These are phyloP conservation scores for Bipolaris zeicola DNA, from an alignment of 2,329 filamentous ascomycete genomes.

Conservation along the genomic window DNA sequence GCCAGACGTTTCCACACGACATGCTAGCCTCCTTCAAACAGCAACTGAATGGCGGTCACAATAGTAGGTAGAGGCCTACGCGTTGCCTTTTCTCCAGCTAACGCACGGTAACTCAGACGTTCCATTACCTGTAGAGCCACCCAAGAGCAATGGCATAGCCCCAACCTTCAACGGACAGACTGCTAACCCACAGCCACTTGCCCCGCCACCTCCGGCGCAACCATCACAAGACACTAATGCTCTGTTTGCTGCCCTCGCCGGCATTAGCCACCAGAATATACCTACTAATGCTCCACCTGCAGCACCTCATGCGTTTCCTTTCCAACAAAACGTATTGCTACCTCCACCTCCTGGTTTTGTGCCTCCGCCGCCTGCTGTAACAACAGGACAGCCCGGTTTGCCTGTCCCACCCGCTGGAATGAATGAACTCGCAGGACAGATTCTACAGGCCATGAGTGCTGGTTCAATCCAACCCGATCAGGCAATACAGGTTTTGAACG, in stretches of 20 bases:
- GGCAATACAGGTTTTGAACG: constrained; percentile 41
- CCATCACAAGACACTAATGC: constrained; percentile 37
- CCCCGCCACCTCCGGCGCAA: constrained; percentile 23
- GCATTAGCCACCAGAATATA: constrained; percentile 36
- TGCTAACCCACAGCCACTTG: constrained; percentile 39
- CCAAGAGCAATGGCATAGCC: constrained; percentile 30
- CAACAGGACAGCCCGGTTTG: constrained; percentile 30
- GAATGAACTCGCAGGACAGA: constrained; percentile 39
- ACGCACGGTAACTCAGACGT: constrained; percentile 20
- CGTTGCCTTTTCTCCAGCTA: constrained; percentile 17
- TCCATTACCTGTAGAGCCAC: constrained; percentile 36
- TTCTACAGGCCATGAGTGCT: constrained; percentile 42
- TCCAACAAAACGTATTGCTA: constrained; percentile 36
- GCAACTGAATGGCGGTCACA: constrained; percentile 68
- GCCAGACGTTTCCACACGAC: constrained; percentile 81
- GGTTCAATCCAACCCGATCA: constrained; percentile 44
- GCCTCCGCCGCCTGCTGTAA: constrained; percentile 33
- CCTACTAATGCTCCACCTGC: constrained; percentile 36
- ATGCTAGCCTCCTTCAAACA: constrained; percentile 85
- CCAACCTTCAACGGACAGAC: constrained; percentile 29
- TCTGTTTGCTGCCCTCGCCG: constrained; percentile 43
- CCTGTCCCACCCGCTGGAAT: constrained; percentile 32
- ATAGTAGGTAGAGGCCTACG: constrained; percentile 64
- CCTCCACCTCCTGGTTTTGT: constrained; percentile 43
- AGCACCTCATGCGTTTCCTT: constrained; percentile 35